phyloP scores from a whole-genome alignment of 2,329 filamentous ascomycete species.

The Penicillium verrucosum region DNA sequence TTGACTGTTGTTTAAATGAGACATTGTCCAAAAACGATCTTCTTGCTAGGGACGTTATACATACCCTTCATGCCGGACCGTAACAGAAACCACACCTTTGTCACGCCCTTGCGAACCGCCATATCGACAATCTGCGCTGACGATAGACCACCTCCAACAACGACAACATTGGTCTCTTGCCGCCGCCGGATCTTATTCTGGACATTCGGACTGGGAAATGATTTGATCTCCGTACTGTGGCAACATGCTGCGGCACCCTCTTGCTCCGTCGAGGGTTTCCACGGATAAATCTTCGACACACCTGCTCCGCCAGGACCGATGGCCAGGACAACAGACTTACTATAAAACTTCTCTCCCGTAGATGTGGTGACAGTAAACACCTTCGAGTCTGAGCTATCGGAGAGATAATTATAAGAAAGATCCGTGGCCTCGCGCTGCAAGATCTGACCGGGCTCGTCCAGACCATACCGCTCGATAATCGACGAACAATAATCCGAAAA shows the following conservation, averaged over 20 bases:
- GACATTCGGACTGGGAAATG: constrained; percentile 56
- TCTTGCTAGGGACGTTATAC: constrained; percentile 1
- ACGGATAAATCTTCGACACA: constrained; percentile 53
- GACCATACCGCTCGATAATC: constrained; percentile 56
- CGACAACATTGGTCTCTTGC: constrained; percentile 60
- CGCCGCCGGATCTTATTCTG: constrained; percentile 51
- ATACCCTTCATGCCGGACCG: constrained; percentile 51
- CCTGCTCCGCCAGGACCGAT: constrained; percentile 67
- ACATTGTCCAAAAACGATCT: neutral
- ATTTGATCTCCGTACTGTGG: constrained; percentile 63
- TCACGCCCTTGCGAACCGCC: constrained; percentile 61
- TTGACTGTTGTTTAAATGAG: constrained; percentile 51
- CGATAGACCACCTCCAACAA: constrained; percentile 73
- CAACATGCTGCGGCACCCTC: constrained; percentile 48
- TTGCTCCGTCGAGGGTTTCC: constrained; percentile 41
- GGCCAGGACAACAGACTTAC: constrained; percentile 65
- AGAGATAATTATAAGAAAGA: constrained; percentile 55
- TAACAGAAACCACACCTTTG: constrained; percentile 68
- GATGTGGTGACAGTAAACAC: constrained; percentile 65
- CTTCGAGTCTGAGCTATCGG: constrained; percentile 44
- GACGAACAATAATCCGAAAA: constrained; percentile 62
- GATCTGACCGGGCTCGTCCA: constrained; percentile 54
- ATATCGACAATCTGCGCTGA: constrained; percentile 71
- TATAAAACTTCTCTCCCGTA: constrained; percentile 51
- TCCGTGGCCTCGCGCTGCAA: constrained; percentile 59